A percentile compares a stretch with the other conserved stretches of the same genome.
Conservation (phyloP, 768 basidiomycete species). For the Pulveroboletus sp. region DNA sequence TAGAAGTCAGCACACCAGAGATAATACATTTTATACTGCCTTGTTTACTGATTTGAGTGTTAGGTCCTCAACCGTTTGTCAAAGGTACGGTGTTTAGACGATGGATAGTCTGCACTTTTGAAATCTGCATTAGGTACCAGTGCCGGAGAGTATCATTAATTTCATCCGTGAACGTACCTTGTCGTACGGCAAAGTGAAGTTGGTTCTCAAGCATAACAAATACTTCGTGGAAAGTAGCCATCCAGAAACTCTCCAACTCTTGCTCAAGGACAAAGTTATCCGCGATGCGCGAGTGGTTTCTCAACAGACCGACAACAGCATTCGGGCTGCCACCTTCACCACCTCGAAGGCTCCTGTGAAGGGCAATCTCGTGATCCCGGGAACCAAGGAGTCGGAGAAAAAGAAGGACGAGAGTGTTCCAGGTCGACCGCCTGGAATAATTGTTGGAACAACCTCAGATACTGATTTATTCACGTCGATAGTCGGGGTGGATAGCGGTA, state of each 20-base stretch:
- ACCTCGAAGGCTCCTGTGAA: conserved; percentile 79
- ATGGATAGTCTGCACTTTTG: background rate
- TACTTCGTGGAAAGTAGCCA: conserved; percentile 96
- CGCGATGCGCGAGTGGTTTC: conserved; percentile 77
- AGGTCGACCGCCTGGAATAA: conserved; percentile 27
- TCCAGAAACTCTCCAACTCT: conserved; percentile 83
- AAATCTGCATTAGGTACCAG: conserved; percentile 63
- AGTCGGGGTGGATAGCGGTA: conserved; percentile 90
- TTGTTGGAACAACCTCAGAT: conserved; percentile 50
- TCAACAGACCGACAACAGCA: conserved; percentile 66
- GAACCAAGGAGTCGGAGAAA: conserved; percentile 70
- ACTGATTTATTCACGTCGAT: conserved; percentile 90
- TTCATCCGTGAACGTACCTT: conserved; percentile 92
- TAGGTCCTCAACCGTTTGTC: conserved; percentile 80
- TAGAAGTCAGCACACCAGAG: conserved; percentile 64
- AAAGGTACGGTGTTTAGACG: conserved; percentile 41
- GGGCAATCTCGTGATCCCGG: conserved; percentile 82
- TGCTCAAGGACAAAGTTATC: conserved; percentile 84
- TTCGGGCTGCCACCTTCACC: conserved; percentile 72
- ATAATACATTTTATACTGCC: conserved; percentile 15
- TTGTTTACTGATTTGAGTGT: conserved; percentile 32
- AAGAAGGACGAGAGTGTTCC: conserved; percentile 58
- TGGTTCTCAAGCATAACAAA: conserved; percentile 96
- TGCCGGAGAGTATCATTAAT: conserved; percentile 78
- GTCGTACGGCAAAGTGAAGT: conserved; percentile 97